Evolutionary conservation across 2,329 filamentous ascomycete species (phyloP).

Genomic region (Aureobasidium namibiae): DNA sequence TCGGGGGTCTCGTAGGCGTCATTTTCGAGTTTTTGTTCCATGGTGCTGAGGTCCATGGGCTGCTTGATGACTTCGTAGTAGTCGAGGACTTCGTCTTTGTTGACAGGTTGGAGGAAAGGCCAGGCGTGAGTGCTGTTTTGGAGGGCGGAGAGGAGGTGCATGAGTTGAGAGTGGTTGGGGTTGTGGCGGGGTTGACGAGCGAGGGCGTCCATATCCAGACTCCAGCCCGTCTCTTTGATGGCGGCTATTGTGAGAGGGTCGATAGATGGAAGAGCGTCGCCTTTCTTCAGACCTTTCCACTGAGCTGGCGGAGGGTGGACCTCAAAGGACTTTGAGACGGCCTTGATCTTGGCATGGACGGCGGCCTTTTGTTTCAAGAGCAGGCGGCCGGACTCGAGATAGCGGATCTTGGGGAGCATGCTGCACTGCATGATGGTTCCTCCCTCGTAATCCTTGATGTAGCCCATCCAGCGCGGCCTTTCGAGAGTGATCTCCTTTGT

Average conservation of each 20-base stretch:
- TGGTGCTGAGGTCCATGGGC: conserved; percentile 92
- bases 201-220: conserved; percentile 93
- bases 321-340: conserved; percentile 80
- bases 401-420: conserved; percentile 91
- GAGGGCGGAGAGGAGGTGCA: conserved; percentile 87
- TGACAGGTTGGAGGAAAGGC: conserved; percentile 92
- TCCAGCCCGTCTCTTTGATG: conserved; percentile 88
- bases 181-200: conserved; percentile 91
- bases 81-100: conserved; percentile 92
- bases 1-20: conserved; percentile 87
- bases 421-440: conserved; percentile 99
- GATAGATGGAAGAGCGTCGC: conserved; percentile 53
- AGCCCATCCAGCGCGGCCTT: conserved; percentile 92
- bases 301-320: conserved; percentile 77
- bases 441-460: conserved; percentile 98
- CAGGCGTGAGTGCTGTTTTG: conserved; percentile 90
- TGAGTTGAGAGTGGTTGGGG: conserved; percentile 88
- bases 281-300: conserved; percentile 59
- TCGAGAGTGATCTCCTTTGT: conserved; percentile 96
- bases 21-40: conserved; percentile 91
- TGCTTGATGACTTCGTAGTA: conserved; percentile 98
- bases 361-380: conserved; percentile 94
- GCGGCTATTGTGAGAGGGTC: conserved; percentile 80
- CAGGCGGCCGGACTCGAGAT: conserved; percentile 88
- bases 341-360: conserved; percentile 88